Evolutionary conservation across 2,329 filamentous ascomycete genomes (phyloP), one percentile per base, ranked within the genome.

Genomic region (Lasiodiplodia hormozganensis): DNA sequence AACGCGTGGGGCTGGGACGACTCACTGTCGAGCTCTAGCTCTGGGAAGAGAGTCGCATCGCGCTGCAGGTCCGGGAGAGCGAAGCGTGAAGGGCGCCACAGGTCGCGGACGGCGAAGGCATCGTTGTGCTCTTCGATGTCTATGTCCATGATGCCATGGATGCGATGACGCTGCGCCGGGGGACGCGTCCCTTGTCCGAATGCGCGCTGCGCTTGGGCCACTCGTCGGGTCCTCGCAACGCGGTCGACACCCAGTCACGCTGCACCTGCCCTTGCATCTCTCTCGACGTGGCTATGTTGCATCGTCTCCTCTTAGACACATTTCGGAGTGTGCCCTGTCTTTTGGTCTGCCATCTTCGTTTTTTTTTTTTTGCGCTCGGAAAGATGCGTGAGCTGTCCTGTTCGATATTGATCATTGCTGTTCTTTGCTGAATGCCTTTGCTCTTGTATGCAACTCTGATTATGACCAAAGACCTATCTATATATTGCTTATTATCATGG

Each of bases 61-160:
- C 71, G 72, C 3, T 69, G 51, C 2, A 71, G 71, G 16, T 71
- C 60, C 23, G 75, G 71, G 2, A 74, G 68, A 25, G 74, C 73
- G 77, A 85, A 85, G 72, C 79, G 82, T 2, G 89, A 88, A 31
- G 84, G 79, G 67, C 81, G 82, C 85, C 86, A 88, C 70, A 91
- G 85, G 74, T 89, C 84, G 49, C 88, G 87, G 56, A 89, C 87
- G 49, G 86, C 85, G 74, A 92, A 92, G 38, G 89, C 84, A 74
- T 90, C 80, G 58, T 79, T 75, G 51, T 84, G 81, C 69, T 83
- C 78, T 23, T 62, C 57, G 51, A 68, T 62, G 49, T 68, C 51
- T 40, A 68, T 68, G 66, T 67, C 65, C 65, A 67, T 67, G 54
- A n/a, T 53, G 28, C 40, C 65, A 31, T 36, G 56, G 18, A 21